Evolutionary conservation across 2,329 filamentous ascomycete species (phyloP), one percentile per base, ranked within the genome.

Genomic region (Ceratocystis variospora): DNA sequence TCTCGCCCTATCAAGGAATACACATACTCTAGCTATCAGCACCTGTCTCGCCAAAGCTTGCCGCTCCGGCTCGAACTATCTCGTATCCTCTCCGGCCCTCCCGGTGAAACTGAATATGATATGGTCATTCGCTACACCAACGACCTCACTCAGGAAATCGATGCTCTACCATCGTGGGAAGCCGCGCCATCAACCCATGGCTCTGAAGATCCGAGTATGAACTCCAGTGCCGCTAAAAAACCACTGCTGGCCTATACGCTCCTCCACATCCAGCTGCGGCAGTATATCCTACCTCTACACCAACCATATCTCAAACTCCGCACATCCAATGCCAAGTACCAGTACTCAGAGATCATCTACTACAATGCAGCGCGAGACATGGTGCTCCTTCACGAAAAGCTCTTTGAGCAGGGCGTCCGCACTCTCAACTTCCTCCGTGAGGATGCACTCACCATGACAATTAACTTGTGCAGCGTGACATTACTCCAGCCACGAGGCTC

Each of bases 291-390:
- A 68, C 81, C 82, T 0, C 75, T 86, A 5, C 82, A 84, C 70
- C 81, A 85, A 68, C 81, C 82, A 0, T 85, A 82, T 71, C 76
- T 86, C 37, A 83, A 83, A 71, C 77, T 84, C 64, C 79, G 82
- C 70, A 81, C 81, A 73, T 77, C 79, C 68, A 83, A 84, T 73
- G 82, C 82, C 66, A 83, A 83, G 70, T 85, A 84, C 71, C 83
- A 85, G 70, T 82, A 83, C 71, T 84, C 83, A 1, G 83, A 85
- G 70, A 82, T 84, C 67, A 80, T 85, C 61, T 85, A 84, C 76
- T 85, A 85, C 73, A 84, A 83, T 66, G 81, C 82, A 0, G 82
- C 83, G 0, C 78, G 83, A 44, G 83, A 85, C 69, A 82, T 85
- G 70, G 81, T 85, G 0, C 75, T 85, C n/a, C 77, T 85, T 68